Conservation (phyloP, 2,329 filamentous ascomycete genomes). For the Fusarium pininemorale region DNA sequence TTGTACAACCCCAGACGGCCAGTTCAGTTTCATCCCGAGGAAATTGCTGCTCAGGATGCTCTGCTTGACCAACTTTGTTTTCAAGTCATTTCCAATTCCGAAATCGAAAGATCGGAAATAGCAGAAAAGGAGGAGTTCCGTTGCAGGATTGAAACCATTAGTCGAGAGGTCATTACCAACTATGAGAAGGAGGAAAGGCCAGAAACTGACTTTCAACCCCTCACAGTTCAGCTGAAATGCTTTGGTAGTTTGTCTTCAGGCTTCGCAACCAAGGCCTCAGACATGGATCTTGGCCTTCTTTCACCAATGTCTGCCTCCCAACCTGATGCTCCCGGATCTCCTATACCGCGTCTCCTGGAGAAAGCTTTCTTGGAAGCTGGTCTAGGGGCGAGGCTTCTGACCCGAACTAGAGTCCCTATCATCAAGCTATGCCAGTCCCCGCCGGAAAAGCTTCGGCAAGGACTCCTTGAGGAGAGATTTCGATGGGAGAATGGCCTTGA, state of each 20-base stretch:
- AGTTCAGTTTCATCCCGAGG: constrained; percentile 52
- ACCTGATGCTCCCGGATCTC: constrained; percentile 63
- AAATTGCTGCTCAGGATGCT: constrained; percentile 58
- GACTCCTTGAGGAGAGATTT: constrained; percentile 70
- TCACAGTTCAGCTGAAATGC: constrained; percentile 74
- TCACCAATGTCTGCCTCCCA: constrained; percentile 67
- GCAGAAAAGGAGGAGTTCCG: constrained; percentile 78
- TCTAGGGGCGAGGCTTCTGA: constrained; percentile 79
- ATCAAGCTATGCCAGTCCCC: constrained; percentile 86
- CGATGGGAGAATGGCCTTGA: constrained; percentile 74
- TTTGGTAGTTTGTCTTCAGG: constrained; percentile 87
- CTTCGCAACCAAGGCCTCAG: constrained; percentile 86
- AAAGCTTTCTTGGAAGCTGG: constrained; percentile 76
- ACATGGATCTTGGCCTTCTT: constrained; percentile 87
- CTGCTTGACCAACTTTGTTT: constrained; percentile 61
- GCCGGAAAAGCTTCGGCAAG: constrained; percentile 64
- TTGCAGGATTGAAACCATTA: constrained; percentile 69
- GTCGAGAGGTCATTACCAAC: constrained; percentile 65
- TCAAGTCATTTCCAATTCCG: constrained; percentile 60
- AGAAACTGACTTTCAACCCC: constrained; percentile 57
- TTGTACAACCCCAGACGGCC: constrained; percentile 37
- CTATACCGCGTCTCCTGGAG: constrained; percentile 79
- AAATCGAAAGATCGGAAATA: constrained; percentile 72
- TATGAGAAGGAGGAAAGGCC: constrained; percentile 58
- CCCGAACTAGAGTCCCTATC: constrained; percentile 83